Evolutionary conservation across 495 filamentous ascomycete species (phyloP).

Genomic region (Lichina pygmaea): DNA sequence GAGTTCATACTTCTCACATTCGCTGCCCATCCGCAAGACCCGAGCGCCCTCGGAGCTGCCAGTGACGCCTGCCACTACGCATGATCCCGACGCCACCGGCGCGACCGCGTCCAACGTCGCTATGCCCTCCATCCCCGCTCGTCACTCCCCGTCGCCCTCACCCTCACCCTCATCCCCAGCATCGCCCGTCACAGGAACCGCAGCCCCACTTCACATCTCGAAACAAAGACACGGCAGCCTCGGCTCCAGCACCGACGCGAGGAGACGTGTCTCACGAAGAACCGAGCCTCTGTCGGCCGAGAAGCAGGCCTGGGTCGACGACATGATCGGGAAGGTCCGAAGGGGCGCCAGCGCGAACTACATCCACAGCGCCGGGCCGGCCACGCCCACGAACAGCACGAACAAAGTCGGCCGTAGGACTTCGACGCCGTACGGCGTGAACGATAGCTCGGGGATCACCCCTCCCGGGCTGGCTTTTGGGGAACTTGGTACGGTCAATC

Average conservation of each 20-base stretch:
- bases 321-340: conserved; percentile 38
- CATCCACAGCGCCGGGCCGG: conserved; percentile 2
- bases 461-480: conserved; percentile 14
- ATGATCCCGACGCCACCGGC: background rate
- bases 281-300: conserved; percentile 31
- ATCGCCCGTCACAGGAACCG: conserved; percentile 18
- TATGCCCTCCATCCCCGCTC: conserved; percentile 2
- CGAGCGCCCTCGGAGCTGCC: no score
- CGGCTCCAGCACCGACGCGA: no score
- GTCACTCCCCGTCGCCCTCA: conserved; percentile 15
- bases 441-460: no score
- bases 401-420: no score
- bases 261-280: conserved; percentile 14
- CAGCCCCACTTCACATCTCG: conserved; percentile 29
- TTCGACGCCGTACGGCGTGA: no score
- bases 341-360: conserved; percentile 20
- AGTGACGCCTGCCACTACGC: background rate
- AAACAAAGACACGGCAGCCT: conserved; percentile 15
- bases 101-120: background rate
- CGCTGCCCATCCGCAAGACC: no score
- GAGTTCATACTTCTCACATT: no score
- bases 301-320: conserved; percentile 44
- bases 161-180: conserved; percentile 19
- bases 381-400: background rate
- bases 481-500: conserved; percentile 26